Base-by-base conservation (phyloP, 2,329 filamentous ascomycete genomes). In the Phoma sp. region DNA sequence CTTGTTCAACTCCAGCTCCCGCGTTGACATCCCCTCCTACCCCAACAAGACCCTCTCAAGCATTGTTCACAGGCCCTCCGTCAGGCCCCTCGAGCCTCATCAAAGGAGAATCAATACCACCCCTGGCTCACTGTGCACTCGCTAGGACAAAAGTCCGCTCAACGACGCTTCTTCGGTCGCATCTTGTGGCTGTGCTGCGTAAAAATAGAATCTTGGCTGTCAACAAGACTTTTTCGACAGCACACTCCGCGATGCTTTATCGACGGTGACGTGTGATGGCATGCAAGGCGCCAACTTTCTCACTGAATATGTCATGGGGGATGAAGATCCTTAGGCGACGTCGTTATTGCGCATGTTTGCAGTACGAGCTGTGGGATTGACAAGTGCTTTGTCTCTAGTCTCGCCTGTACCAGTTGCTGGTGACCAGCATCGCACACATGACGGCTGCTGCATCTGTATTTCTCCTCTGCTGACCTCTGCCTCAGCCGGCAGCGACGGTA, bases 161-260 rank as follows among this genome's bases (percentile, higher is more conserved):
- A 19, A 39, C 51, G 47, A 55, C 36, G 36, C 52, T 43, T 50
- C 36, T 39, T 50, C 40, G 46, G 52, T 51, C 52, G 32, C 52
- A 51, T 33, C 40, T 51, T 51, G 52, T 55, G 52, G 52, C 52
- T 55, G 52, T 55, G 52, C 46, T 37, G 21, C 29, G 33, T 43
- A 39, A 55, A 55, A 55, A 55, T 55, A 55, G 52, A 55, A 55
- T 55, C 33, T 38, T 51, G 47, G 52, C 52, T 15, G 37, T 29
- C 52, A 46, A 55, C 52, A 55, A 55, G 47, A 50, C 43, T 43
- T 47, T 46, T 50, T 51, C 36, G 52, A 43, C 46, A 47, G 25
- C 52, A 25, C 40, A 38, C 41, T 46, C 36, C 41, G 52, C 46
- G 22, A 51, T 32, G 36, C 37, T 55, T 47, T 55, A 38, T 46